Base-by-base conservation (phyloP, 139 green algal genomes). In the Trebouxia sp. region DNA sequence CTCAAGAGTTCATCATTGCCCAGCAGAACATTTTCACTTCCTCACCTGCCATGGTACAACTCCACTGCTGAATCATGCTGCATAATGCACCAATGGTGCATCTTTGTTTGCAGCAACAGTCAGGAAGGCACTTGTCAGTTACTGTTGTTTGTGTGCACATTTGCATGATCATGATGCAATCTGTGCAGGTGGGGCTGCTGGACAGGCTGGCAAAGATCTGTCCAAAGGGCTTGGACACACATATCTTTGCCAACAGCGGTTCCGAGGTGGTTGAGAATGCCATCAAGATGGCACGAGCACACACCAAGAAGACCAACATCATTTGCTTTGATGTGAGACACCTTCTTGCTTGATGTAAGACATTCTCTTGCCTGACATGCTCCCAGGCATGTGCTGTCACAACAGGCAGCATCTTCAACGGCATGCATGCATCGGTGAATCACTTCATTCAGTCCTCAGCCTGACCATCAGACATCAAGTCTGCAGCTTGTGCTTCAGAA, bases 231-330 rank as follows among this genome's bases (percentile, higher is more conserved):
- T 86, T 96, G 5, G 80, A 76, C 9, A 67, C 67, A 28, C 91
- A 88, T 66, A 90, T 95, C 67, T 93, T 94, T 69, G 85, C 80
- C 87, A 93, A 94, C 85, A 89, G 76, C 70, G 89, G 92, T 66
- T 83, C 78, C n/a, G 93, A 97, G 87, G 92, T 91, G 7, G 91
- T 96, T 22, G 93, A 97, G 35, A 96, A 96, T 48, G 92, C 93
- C 0, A 84, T 97, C 66, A 97, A 97, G 88, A 87, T 97, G 12
- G 92, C 93, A 1, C 84, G 92, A n/a, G 90, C 83, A 0, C 83
- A 84, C 42, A 97, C 93, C 9, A 86, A 87, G 6, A 79, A 83
- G 5, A 88, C 90, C 6, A 95, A 93, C 83, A 87, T 97, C 81
- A 95, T 97, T 41, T 81, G 83, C 12, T 96, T 97, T 65, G 90